phyloP scores from a whole-genome alignment of 2,329 filamentous ascomycete species.

The Monilinia polystroma region DNA sequence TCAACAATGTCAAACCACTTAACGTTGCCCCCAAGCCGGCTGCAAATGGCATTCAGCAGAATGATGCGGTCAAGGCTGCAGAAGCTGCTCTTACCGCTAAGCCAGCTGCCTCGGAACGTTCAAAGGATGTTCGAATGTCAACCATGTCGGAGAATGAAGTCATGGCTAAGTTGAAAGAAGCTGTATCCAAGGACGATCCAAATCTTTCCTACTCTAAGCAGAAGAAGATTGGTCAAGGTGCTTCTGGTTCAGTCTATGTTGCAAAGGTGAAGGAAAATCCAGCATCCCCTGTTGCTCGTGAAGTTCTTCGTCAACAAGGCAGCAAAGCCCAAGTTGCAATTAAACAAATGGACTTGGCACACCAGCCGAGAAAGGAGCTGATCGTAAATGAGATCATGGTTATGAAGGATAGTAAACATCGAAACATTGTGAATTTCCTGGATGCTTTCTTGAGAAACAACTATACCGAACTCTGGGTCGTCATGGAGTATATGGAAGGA shows the following conservation, averaged over 20 bases:
- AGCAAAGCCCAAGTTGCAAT: conserved; percentile 89
- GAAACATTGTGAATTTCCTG: conserved; percentile 98
- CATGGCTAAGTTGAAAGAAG: conserved; percentile 91
- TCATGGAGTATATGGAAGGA: conserved; percentile 99
- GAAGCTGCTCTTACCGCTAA: conserved; percentile 87
- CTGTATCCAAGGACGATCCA: conserved; percentile 93
- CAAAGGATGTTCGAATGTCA: conserved; percentile 96
- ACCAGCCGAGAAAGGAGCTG: conserved; percentile 94
- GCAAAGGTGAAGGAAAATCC: conserved; percentile 90
- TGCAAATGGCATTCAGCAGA: conserved; percentile 46
- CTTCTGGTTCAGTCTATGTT: conserved; percentile 96
- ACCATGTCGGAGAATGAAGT: conserved; percentile 97
- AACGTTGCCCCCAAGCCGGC: conserved; percentile 70
- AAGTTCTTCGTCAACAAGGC: conserved; percentile 76
- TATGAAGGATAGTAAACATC: conserved; percentile 98
- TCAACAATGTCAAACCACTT: conserved; percentile 65
- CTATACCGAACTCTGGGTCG: conserved; percentile 95
- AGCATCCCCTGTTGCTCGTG: conserved; percentile 74
- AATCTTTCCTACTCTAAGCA: conserved; percentile 97
- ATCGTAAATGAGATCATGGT: conserved; percentile 99
- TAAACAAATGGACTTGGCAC: conserved; percentile 98
- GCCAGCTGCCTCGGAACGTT: conserved; percentile 66
- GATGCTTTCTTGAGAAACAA: conserved; percentile 96
- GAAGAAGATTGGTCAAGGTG: conserved; percentile 99
- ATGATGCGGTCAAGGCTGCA: conserved; percentile 79